Evolutionary conservation across 2,329 filamentous ascomycete genomes (phyloP), one percentile per base, ranked within the genome.

Genomic region (Claviceps sp.): DNA sequence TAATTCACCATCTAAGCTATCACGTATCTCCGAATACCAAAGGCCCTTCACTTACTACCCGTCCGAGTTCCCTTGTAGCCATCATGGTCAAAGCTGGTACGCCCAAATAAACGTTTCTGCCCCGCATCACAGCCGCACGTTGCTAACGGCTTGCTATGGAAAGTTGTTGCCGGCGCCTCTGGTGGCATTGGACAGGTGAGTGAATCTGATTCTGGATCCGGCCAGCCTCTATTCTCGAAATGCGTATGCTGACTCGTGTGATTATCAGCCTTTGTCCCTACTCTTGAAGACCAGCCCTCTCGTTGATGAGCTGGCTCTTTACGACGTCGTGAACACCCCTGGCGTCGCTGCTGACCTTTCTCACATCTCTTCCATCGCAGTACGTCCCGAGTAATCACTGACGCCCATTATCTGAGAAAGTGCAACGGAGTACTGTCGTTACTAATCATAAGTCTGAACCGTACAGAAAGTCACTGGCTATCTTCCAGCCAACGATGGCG

Each of bases 271-370:
- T 61, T 80, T 98, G 65, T 98, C 93, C 59, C 87, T 98, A 61
- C 86, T 98, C 63, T 80, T 97, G 69, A 98, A 98, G 82, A 82
- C 86, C 60, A 87, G 78, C 66, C 86, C 89, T 59, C 82, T 89
- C 65, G 78, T 98, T 64, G 85, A 91, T 65, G 88, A 97, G 76
- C 87, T 98, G 63, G 79, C 89, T 56, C 87, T 98, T 63, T 98
- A 96, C 78, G 93, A 98, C 95, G 90, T 98, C 60, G 91, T 97
- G 72, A 96, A 97, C 81, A 94, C 89, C 49, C 90, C 89, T 62
- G 93, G 93, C 72, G 93, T 98, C 66, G 88, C 90, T 59, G 84
- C 91, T 65, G 93, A 98, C 70, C 83, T 98, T 55, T 96, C 90
- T 55, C 93, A 98, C 79, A 97, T 98, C 73, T 95, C 91, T 55